Evolutionary conservation across 805 yeast species (phyloP).

Genomic region (Lipomyces mesembrius): DNA sequence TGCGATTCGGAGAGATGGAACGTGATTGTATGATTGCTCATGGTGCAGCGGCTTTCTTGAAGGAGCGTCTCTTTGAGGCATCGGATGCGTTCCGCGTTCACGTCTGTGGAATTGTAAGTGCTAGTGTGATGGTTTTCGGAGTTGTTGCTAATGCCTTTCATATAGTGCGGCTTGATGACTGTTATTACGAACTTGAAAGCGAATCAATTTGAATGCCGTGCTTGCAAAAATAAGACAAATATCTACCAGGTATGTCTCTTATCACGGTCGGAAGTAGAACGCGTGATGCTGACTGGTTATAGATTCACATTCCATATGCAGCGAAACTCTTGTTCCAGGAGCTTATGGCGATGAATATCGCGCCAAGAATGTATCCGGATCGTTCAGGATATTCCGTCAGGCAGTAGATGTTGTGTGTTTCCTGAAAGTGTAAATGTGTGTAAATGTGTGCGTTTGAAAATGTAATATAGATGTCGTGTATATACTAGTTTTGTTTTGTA

Average conservation of each 20-base stretch:
- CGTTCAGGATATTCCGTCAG: constrained; percentile 61
- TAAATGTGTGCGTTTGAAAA: constrained; percentile 3
- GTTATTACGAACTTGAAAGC: constrained; percentile 97
- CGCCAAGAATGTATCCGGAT: constrained; percentile 93
- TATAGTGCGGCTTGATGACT: constrained; percentile 88
- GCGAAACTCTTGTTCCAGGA: constrained; percentile 98
- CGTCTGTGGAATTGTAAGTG: constrained; percentile 76
- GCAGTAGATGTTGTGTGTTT: constrained; percentile 3
- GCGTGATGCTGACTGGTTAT: background rate
- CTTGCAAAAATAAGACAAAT: constrained; percentile 97
- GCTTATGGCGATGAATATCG: constrained; percentile 97
- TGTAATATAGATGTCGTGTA: constrained; percentile 12
- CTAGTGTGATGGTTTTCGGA: background rate
- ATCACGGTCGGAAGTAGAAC: constrained; percentile 42
- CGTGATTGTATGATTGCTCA: constrained; percentile 99
- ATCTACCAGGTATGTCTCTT: constrained; percentile 69
- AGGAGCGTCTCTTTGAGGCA: constrained; percentile 98
- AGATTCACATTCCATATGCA: constrained; percentile 88
- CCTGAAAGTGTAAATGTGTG: background rate
- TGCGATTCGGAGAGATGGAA: constrained; percentile 99
- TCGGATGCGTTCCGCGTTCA: constrained; percentile 99
- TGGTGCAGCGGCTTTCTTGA: constrained; percentile 98
- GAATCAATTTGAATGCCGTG: constrained; percentile 97
- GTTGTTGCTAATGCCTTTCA: constrained; percentile 6
- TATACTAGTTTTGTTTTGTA: background rate